phyloP scores from a whole-genome alignment of 768 basidiomycete genomes.

The Trametes coccinea region DNA sequence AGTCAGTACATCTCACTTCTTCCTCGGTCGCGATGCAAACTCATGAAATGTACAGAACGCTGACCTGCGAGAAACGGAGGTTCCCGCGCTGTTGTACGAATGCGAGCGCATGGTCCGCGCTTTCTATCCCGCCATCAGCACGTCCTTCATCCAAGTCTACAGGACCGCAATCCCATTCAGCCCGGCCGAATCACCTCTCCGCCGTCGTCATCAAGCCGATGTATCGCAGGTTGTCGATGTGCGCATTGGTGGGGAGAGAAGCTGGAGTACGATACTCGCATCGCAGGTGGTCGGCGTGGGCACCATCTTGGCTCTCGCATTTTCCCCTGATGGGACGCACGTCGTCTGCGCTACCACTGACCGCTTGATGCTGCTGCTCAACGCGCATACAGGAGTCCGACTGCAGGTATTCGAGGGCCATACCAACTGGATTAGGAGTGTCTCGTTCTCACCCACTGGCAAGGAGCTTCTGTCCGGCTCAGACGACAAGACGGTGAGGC shows the following conservation, averaged over 20 bases:
- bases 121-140: conserved; percentile 20
- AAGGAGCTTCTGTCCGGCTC: neutral
- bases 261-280: neutral
- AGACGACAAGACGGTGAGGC: neutral
- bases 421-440: neutral
- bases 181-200: neutral
- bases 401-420: neutral
- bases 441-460: neutral
- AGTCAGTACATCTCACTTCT: neutral
- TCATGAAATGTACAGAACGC: too few species aligned
- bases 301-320: neutral
- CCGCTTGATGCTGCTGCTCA: conserved; percentile 8
- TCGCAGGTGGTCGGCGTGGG: neutral
- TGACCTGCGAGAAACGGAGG: neutral
- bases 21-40: too few species aligned
- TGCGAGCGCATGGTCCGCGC: conserved; percentile 11
- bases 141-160: conserved; percentile 18
- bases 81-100: conserved; percentile 9
- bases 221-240: neutral
- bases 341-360: conserved; percentile 1
- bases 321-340: conserved; percentile 4
- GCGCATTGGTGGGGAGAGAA: neutral
- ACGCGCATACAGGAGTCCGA: neutral
- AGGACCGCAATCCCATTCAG: neutral
- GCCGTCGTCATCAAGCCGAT: neutral